Evolutionary conservation across 441 rosid genomes (phyloP), one percentile per base, ranked within the genome.

Genomic region (Theobroma grandiflorum): DNA sequence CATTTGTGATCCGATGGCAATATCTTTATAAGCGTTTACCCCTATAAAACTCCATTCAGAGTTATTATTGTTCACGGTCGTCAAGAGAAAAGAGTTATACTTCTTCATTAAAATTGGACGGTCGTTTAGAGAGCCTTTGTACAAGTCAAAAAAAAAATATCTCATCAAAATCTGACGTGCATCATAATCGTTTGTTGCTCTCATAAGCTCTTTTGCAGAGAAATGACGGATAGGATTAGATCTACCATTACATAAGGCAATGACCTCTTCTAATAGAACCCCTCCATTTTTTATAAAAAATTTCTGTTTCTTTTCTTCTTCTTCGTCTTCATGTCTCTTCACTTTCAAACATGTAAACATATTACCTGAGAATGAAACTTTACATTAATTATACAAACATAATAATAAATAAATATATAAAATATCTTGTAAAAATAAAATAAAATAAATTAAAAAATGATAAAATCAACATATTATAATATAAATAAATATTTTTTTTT

Each of bases 171-270:
- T 10, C 35, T 35, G 49, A 8, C 6, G 3, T 40, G 0, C 1
- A n/a, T 77, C 61, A 43, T 71, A 5, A 20, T 22, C 0, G 35
- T 73, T 38, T 4, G 65, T 73, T 73, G 76, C 65, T 38, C 3
- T 57, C 50, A 37, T 2, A 57, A 73, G 35, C 35, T 73, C 50
- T 38, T 55, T 0, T 20, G 2, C 50, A 11, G 81, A 80, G 78
- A 82, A 85, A 53, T 37, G 57, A 22, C 59, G 79, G 31, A 82
- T 80, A 20, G 82, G 84, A 31, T 83, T 82, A 12, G 79, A 45
- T 52, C 49, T 74, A 59, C 80, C 83, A 80, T 85, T 40, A 38
- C 50, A 75, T 31, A 76, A 80, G 62, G 74, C 59, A 58, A 79
- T 16, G 0, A 79, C n/a, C 69, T 74, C 72, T 69, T 82, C 82